Conservation (phyloP, 441 rosid species). For the Viola pubescens region DNA sequence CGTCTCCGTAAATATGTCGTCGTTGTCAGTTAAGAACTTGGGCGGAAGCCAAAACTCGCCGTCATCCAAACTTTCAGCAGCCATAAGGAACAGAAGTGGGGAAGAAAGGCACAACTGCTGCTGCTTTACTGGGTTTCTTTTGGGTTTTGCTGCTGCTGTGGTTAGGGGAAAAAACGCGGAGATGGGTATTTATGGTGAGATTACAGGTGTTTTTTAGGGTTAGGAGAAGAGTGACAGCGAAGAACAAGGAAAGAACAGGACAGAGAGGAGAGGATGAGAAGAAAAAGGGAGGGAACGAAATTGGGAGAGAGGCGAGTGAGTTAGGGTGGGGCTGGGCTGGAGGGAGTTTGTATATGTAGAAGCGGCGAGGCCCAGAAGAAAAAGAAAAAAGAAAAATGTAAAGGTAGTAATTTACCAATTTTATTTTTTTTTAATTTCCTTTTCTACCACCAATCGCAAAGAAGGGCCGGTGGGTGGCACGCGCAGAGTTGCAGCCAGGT, state of each 20-base stretch:
- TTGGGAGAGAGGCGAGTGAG: no score
- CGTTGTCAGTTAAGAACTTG: constrained; percentile 63
- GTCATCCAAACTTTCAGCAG: constrained; percentile 42
- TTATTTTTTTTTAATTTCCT: constrained; percentile 2
- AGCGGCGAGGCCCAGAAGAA: not conserved
- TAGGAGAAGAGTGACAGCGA: no score
- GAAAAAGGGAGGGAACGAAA: not conserved
- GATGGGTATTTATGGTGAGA: no score
- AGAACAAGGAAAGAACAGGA: no score
- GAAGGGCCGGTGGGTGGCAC: constrained; percentile 14
- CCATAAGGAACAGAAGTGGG: constrained; percentile 1
- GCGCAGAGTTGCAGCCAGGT: constrained; percentile 8
- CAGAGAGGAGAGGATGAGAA: not conserved
- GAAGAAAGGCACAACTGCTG: not conserved
- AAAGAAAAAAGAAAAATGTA: no score
- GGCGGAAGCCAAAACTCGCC: constrained; percentile 74
- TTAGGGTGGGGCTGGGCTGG: no score
- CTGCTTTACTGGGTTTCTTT: not conserved
- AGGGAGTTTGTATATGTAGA: constrained; percentile 11
- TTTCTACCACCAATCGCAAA: not conserved
- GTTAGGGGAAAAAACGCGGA: no score
- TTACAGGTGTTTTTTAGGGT: no score
- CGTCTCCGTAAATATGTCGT: constrained; percentile 32
- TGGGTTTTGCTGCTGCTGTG: not conserved
- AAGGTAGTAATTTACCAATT: no score